These are phyloP conservation scores for Pseudogymnoascus sp. DNA, from an alignment of 2,329 filamentous ascomycete genomes.

Conservation along the genomic window DNA sequence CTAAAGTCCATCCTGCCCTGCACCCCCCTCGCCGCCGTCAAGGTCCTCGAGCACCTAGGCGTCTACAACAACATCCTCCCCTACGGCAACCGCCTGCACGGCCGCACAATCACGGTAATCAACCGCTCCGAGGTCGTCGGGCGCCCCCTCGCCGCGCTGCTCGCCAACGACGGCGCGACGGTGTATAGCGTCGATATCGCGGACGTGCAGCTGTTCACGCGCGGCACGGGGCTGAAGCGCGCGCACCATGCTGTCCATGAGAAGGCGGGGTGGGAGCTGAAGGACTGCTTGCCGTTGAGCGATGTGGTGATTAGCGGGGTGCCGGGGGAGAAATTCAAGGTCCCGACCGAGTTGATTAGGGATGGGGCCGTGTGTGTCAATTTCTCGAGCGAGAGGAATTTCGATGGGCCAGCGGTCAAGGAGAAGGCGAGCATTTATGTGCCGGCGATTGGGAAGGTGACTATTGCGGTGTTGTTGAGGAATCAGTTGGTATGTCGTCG, in stretches of 20 bases:
- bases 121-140: slow-evolving; percentile 96
- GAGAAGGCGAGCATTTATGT: slow-evolving; percentile 96
- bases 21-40: slow-evolving; percentile 91
- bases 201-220: slow-evolving; percentile 84
- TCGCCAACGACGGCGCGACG: slow-evolving; percentile 91
- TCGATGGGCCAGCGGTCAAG: slow-evolving; percentile 74
- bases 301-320: slow-evolving; percentile 95
- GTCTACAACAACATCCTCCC: slow-evolving; percentile 95
- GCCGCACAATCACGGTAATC: slow-evolving; percentile 90
- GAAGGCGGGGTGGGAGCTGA: slow-evolving; percentile 68
- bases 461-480: slow-evolving; percentile 80
- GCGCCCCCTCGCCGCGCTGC: slow-evolving; percentile 78
- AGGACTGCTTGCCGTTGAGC: slow-evolving; percentile 76
- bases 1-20: slow-evolving; percentile 93
- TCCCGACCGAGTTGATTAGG: slow-evolving; percentile 71
- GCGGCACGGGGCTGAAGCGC: slow-evolving; percentile 79
- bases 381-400: slow-evolving; percentile 94
- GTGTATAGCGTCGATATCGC: slow-evolving; percentile 94
- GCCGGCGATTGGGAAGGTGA: slow-evolving; percentile 94
- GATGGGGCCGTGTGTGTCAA: slow-evolving; percentile 98
- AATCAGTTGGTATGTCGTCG: slow-evolving; percentile 62
- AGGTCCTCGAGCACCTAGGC: slow-evolving; percentile 89
- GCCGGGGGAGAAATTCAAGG: slow-evolving; percentile 79
- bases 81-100: slow-evolving; percentile 86
- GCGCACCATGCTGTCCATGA: slow-evolving; percentile 79